These are phyloP conservation scores for Ophiostoma himal-ulmi DNA, from an alignment of 2,329 filamentous ascomycete species.

Conservation along the genomic window DNA sequence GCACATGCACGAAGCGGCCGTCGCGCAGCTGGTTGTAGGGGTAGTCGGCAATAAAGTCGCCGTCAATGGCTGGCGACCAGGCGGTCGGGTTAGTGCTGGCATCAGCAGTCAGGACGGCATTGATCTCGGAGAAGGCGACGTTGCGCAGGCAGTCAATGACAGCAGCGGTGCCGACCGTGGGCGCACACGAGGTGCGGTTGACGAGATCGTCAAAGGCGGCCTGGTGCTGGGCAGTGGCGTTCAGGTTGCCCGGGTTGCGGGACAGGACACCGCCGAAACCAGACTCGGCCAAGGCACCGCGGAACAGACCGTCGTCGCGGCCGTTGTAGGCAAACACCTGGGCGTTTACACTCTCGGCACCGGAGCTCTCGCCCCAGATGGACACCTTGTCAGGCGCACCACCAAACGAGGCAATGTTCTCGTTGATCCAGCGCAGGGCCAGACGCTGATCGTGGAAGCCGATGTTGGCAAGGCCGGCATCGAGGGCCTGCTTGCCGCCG, in stretches of 20 bases:
- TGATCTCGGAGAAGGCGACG: slow-evolving; percentile 32
- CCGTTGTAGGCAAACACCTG: slow-evolving; percentile 41
- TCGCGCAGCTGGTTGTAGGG: slow-evolving; percentile 48
- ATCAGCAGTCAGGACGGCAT: slow-evolving; percentile 21
- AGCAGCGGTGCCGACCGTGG: not conserved
- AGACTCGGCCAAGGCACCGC: slow-evolving; percentile 41
- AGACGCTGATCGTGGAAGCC: slow-evolving; percentile 47
- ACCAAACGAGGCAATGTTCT: slow-evolving; percentile 46
- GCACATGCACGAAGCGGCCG: slow-evolving; percentile 59
- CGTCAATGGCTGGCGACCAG: slow-evolving; percentile 34
- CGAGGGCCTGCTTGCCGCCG: slow-evolving; percentile 38
- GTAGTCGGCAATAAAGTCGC: slow-evolving; percentile 39
- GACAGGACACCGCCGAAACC: slow-evolving; percentile 21
- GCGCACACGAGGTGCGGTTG: slow-evolving; percentile 16
- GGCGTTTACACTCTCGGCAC: slow-evolving; percentile 44
- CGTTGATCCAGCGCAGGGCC: slow-evolving; percentile 46
- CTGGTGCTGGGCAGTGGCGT: slow-evolving; percentile 30
- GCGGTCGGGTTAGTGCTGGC: slow-evolving; percentile 20
- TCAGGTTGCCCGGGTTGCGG: slow-evolving; percentile 34
- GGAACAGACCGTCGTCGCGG: slow-evolving; percentile 47
- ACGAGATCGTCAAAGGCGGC: slow-evolving; percentile 26
- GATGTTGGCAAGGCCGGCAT: slow-evolving; percentile 44
- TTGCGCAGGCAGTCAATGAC: slow-evolving; percentile 31
- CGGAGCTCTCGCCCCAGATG: slow-evolving; percentile 51
- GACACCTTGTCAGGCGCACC: slow-evolving; percentile 44